A percentile compares a stretch with the other conserved stretches of the same genome.
Evolutionary conservation across 257 asterid genomes (phyloP).

Genomic region (Nicotiana knightiana): DNA sequence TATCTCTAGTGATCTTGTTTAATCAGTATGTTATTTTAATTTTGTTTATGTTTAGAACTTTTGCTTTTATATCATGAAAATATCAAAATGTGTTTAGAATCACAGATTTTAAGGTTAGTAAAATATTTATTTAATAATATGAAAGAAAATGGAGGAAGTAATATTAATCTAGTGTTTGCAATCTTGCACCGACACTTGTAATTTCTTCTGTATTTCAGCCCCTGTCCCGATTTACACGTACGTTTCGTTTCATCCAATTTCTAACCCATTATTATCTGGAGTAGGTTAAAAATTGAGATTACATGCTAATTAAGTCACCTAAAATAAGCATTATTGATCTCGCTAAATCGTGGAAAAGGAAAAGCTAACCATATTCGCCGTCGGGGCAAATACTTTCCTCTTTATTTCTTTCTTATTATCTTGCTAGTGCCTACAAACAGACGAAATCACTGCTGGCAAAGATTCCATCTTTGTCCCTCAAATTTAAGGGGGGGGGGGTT

Average conservation of each 20-base stretch:
- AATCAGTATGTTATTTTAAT: too few relatives aligned
- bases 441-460: conserved; percentile 52
- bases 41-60: too few relatives aligned
- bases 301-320: background rate
- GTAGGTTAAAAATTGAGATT: background rate
- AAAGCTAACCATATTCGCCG: background rate
- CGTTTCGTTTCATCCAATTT: background rate
- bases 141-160: too few relatives aligned
- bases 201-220: background rate
- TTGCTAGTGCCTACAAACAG: conserved; percentile 20
- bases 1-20: too few relatives aligned
- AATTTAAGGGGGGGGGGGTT: background rate
- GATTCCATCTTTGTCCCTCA: conserved; percentile 17
- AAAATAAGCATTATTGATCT: background rate
- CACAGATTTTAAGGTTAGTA: too few relatives aligned
- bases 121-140: too few relatives aligned
- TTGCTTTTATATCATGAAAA: too few relatives aligned
- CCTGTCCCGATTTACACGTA: background rate
- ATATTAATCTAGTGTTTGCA: background rate
- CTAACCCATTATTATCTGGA: background rate
- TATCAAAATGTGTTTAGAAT: too few relatives aligned
- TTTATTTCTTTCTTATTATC: background rate
- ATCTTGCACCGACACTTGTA: background rate
- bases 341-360: background rate
- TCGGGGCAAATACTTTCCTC: conserved; percentile 1